phyloP scores from a whole-genome alignment of 345 rosid species.

The Lepidium didymum region DNA sequence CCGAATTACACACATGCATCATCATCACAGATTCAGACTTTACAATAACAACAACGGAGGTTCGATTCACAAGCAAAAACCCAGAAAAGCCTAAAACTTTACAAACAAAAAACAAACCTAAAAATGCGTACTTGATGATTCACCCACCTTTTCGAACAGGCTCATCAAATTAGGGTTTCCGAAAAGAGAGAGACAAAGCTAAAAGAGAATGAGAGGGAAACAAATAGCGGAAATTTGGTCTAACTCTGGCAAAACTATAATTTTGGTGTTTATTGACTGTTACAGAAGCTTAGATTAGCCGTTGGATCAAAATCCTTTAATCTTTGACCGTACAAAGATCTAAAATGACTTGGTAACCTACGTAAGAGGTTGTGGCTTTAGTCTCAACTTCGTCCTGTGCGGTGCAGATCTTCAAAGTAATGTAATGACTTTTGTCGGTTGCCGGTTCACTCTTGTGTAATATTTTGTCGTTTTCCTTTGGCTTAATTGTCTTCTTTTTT shows the following conservation, averaged over 20 bases:
- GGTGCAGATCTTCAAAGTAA: neutral
- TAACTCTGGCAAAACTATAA: neutral
- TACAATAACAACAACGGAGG: neutral
- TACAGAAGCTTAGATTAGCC: neutral
- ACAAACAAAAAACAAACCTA: neutral
- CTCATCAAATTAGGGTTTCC: slow-evolving; percentile 13
- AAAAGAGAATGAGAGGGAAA: slow-evolving; percentile 23
- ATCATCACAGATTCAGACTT: slow-evolving; percentile 5
- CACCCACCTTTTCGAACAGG: neutral
- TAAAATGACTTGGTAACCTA: slow-evolving; percentile 6
- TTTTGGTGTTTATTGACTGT: neutral
- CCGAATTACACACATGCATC: slow-evolving; percentile 13
- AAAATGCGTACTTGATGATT: neutral
- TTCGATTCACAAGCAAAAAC: neutral
- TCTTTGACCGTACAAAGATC: slow-evolving; percentile 1
- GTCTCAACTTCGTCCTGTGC: neutral
- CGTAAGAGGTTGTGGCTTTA: neutral
- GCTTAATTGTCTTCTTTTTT: no score
- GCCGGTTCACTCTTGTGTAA: neutral
- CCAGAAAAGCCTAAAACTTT: neutral
- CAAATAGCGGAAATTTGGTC: neutral
- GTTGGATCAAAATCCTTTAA: neutral
- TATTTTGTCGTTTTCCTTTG: neutral
- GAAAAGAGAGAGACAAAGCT: neutral
- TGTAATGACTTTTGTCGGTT: neutral